Conservation (phyloP, 495 filamentous ascomycete species). For the Neurospora sublineolata region DNA sequence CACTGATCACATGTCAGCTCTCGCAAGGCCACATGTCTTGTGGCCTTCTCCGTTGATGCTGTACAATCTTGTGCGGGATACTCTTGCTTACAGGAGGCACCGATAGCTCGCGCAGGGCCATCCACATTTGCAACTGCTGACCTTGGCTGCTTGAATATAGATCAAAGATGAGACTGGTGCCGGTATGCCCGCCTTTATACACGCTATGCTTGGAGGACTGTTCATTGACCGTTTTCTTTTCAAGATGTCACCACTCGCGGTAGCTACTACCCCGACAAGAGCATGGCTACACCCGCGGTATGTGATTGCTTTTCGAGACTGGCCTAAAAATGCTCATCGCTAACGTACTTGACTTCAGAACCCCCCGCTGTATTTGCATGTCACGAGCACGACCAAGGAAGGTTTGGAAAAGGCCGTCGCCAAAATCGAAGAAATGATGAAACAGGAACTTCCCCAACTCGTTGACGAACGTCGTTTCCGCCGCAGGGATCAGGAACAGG, state of each 20-base stretch:
- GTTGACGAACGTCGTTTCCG: slow-evolving; percentile 93
- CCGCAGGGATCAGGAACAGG: slow-evolving; percentile 73
- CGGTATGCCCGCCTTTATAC: slow-evolving; percentile 66
- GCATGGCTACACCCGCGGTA: slow-evolving; percentile 87
- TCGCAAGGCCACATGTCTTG: slow-evolving; percentile 24
- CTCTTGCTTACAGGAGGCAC: slow-evolving; percentile 77
- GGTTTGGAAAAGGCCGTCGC: slow-evolving; percentile 77
- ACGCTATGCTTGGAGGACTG: slow-evolving; percentile 39
- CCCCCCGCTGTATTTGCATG: slow-evolving; percentile 85
- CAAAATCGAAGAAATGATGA: slow-evolving; percentile 88
- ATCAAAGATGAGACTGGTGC: slow-evolving; percentile 99
- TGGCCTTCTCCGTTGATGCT: slow-evolving; percentile 19
- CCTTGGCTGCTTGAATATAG: slow-evolving; percentile 85
- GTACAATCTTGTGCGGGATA: slow-evolving; percentile 44
- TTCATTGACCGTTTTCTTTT: slow-evolving; percentile 46
- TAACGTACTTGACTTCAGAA: slow-evolving; percentile 45
- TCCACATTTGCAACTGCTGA: slow-evolving; percentile 96
- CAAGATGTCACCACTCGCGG: slow-evolving; percentile 99
- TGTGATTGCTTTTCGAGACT: not conserved
- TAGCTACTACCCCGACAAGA: slow-evolving; percentile 93
- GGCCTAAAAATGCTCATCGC: not conserved
- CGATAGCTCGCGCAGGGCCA: slow-evolving; percentile 55
- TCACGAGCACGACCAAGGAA: slow-evolving; percentile 86
- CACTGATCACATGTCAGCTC: slow-evolving; percentile 67
- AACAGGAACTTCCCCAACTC: slow-evolving; percentile 88